Evolutionary conservation across 768 basidiomycete species (phyloP), one percentile per base, ranked within the genome.

Genomic region (Multifurca ochricompacta): DNA sequence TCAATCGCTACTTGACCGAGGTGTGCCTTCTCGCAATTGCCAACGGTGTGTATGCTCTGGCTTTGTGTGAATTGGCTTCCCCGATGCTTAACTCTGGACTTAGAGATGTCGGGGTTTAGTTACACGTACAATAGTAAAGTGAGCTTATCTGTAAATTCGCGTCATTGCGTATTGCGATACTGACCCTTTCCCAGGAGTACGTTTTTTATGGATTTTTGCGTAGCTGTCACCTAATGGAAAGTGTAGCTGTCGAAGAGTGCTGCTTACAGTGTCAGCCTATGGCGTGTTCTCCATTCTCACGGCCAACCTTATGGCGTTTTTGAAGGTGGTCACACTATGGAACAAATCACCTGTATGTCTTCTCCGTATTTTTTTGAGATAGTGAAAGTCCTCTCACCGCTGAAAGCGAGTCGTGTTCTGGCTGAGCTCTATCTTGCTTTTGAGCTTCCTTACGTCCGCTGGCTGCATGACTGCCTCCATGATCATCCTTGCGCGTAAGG

Each of bases 1-100:
- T 70, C 7, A 67, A 74, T 53, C 68, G 74, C 2, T 77, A 77
- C 58, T 25, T 64, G 0, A 69, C 74, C 0, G 65, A 70, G 25
- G 51, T 32, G 6, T 61, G 55, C 11, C 60, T 69, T 1, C 36
- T 68, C 13, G 57, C 59, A 2, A 54, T 63, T 6, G 64, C 68
- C 0, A 60, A 62, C 60, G 63, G 70, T 70, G 47, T 10, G 66
- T n/a, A n/a, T 63, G 18, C n/a, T 10, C n/a, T 8, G 6, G 5
- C n/a, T 41, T 28, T 10, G 41, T 11, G 21, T 21, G 16, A 46
- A 34, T 27, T 23, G 25, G 11, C 34, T 32, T 56, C 10, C n/a
- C 28, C 6, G n/a, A 23, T 30, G 13, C 32, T 53, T 28, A 28
- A 16, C 2, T 27, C 11, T n/a, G 2, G 31, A 30, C 28, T 6